These are phyloP conservation scores for Penicillium expansum DNA, from an alignment of 2,329 filamentous ascomycete species.

Conservation along the genomic window DNA sequence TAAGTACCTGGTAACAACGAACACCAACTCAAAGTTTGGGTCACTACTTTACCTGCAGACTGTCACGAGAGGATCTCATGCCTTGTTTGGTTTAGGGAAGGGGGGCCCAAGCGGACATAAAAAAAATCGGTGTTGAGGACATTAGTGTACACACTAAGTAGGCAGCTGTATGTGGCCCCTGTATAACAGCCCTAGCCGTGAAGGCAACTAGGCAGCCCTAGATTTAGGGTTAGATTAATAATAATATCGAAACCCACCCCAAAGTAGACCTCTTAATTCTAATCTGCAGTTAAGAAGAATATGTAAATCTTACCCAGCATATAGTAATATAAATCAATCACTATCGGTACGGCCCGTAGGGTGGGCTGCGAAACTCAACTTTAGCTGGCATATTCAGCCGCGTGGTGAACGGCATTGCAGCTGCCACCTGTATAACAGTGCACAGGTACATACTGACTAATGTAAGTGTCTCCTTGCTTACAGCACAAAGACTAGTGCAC, in stretches of 20 bases:
- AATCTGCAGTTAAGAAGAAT: not conserved
- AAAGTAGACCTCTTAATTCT: not conserved
- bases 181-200: not conserved
- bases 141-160: not conserved
- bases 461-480: not conserved
- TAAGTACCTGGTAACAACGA: not conserved
- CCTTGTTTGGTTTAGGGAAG: not conserved
- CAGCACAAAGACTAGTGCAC: not conserved
- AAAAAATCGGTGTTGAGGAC: not conserved
- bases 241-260: not conserved
- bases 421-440: slow-evolving; percentile 6
- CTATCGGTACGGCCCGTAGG: slow-evolving; percentile 6
- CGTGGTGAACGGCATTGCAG: slow-evolving; percentile 13
- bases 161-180: not conserved
- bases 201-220: not conserved
- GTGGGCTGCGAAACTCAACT: not conserved
- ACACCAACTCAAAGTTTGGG: not conserved
- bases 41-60: not conserved
- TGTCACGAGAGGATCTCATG: not conserved
- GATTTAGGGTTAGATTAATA: not conserved
- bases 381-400: not conserved
- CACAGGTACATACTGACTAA: not conserved
- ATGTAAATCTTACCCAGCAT: not conserved
- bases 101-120: not conserved
- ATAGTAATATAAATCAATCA: not conserved